A percentile compares a stretch with the other conserved stretches of the same genome.
phyloP scores from a whole-genome alignment of 148 eudicot species.

The Pouteria glomerata region DNA sequence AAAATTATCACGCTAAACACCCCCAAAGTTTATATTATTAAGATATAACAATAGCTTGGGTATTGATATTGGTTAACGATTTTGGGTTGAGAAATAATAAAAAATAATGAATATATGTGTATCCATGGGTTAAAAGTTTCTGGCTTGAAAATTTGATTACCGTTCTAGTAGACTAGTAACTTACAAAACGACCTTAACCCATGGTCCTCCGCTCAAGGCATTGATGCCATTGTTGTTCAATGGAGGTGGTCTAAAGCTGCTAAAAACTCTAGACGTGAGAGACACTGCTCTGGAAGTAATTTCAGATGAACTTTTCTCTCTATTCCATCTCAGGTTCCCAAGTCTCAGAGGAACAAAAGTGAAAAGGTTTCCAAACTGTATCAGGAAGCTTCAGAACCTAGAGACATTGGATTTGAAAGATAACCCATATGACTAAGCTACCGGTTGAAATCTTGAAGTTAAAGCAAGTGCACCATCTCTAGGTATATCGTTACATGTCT shows the following conservation, averaged over 20 bases:
- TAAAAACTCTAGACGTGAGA: conserved; percentile 2
- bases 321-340: conserved; percentile 3
- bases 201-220: neutral
- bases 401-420: conserved; percentile 5
- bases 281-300: neutral
- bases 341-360: conserved; percentile 6
- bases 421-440: neutral
- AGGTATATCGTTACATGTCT: neutral
- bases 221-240: neutral
- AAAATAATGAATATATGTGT: too few relatives aligned
- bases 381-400: conserved; percentile 4
- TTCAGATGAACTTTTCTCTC: conserved; percentile 1
- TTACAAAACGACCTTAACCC: too few relatives aligned
- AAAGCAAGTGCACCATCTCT: neutral
- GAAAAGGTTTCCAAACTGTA: conserved; percentile 1
- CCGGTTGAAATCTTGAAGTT: conserved; percentile 13
- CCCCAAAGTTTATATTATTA: too few relatives aligned
- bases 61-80: too few relatives aligned
- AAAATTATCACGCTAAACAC: too few relatives aligned
- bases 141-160: too few relatives aligned
- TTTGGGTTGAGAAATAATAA: too few relatives aligned
- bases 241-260: conserved; percentile 1
- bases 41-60: too few relatives aligned
- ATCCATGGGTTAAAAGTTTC: too few relatives aligned
- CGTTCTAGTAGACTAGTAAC: too few relatives aligned